These are phyloP conservation scores for Tuber calosporum DNA, from an alignment of 495 filamentous ascomycete species.

Conservation along the genomic window DNA sequence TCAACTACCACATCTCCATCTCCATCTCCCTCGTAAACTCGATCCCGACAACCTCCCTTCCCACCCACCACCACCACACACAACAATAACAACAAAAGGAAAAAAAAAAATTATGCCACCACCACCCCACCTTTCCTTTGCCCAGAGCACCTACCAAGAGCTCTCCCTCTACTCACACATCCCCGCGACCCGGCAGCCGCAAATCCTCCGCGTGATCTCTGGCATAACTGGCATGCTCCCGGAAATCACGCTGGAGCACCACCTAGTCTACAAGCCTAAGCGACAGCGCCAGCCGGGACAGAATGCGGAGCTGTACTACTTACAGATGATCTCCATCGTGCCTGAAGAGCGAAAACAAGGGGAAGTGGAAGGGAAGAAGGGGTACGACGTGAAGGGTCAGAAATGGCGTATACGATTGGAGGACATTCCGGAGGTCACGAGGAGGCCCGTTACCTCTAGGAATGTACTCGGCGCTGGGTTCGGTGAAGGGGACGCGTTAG, in stretches of 20 bases:
- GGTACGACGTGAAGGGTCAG: conserved; percentile 42
- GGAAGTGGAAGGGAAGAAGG: conserved; percentile 11
- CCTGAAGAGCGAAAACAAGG: neutral
- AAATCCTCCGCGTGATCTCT: conserved; percentile 61
- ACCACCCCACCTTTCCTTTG: conserved; percentile 26
- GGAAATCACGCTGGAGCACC: conserved; percentile 52
- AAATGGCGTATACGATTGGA: conserved; percentile 45
- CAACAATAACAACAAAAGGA: conserved; percentile 8
- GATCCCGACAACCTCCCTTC: neutral
- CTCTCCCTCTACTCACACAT: conserved; percentile 50
- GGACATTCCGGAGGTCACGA: conserved; percentile 47
- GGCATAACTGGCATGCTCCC: conserved; percentile 64
- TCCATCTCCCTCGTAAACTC: neutral
- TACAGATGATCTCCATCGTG: conserved; percentile 44
- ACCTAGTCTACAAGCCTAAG: conserved; percentile 60
- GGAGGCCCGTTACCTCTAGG: conserved; percentile 43
- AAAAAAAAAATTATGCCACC: no score
- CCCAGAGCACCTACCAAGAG: conserved; percentile 46
- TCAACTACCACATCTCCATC: neutral
- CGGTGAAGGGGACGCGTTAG: conserved; percentile 43
- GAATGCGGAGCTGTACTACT: conserved; percentile 44
- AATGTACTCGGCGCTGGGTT: conserved; percentile 42
- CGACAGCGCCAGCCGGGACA: conserved; percentile 42
- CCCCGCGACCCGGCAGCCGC: conserved; percentile 47
- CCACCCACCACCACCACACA: neutral